Base-by-base conservation (phyloP, 805 yeast species). In the Candida gorgasii region DNA sequence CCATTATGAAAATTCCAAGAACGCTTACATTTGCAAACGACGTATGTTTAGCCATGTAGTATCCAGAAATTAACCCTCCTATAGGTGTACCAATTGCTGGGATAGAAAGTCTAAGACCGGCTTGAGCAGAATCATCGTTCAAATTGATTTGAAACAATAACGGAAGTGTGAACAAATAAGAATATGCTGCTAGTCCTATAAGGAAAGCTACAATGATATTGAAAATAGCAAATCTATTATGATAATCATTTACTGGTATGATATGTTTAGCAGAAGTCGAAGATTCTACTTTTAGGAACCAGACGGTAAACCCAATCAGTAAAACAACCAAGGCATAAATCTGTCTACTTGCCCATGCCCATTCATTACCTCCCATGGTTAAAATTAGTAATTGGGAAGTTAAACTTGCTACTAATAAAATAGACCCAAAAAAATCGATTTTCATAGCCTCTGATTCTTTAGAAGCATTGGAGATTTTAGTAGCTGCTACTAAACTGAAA, bases 11-110 rank as follows among this genome's bases (percentile, higher is more conserved):
- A 2, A 66, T 59, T 8, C 78, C 76, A 7, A 51, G 32, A 33
- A 54, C 48, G 18, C 67, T 58, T 24, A 72, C 47, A 16, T 45
- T 37, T 5, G 48, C 55, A 20, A 71, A 50, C 18, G 52, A 7
- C 7, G 59, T 51, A 31, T 54, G 54, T 31, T 51, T 58, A 35
- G 67, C 60, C 73, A 69, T 69, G 39, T 59, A 50, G 28, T 58
- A 47, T 0, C 75, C 76, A 1, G 75, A 61, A 6, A 61, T 52
- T 14, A 72, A 42, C 2, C 75, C 67, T 4, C 76, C 76, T 18
- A 69, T 57, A n/a, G 75, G 71, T 1, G 73, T 69, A 28, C 65
- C 63, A 13, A 66, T 39, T 3, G 75, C 63, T 4, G 75, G 76
- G 14, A 67, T 59, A 2, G 68, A 64, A 29, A 72, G 53, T 40